phyloP scores from a whole-genome alignment of 352 stramenopile species.

The Globisporangium irregulare region DNA sequence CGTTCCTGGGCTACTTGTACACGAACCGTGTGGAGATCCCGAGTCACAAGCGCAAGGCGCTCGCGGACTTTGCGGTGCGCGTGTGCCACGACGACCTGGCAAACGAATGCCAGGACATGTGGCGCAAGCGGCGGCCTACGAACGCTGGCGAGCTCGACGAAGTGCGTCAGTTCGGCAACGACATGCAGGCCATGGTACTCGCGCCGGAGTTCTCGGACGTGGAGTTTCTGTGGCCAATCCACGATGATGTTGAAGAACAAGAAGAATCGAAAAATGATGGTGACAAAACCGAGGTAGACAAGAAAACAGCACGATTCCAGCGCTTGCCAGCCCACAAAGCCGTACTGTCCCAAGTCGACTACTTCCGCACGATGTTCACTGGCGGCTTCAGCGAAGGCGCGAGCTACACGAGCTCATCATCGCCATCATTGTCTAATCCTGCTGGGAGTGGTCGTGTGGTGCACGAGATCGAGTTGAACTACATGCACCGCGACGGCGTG shows the following conservation, averaged over 20 bases:
- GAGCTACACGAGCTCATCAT: conserved; percentile 9
- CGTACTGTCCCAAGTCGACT: conserved; percentile 70
- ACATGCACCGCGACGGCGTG: conserved; percentile 72
- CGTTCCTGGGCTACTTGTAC: conserved; percentile 72
- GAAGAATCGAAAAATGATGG: conserved; percentile 17
- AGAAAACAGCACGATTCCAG: conserved; percentile 19
- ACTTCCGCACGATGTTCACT: conserved; percentile 82
- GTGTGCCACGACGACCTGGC: conserved; percentile 53
- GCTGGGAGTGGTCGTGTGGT: not conserved
- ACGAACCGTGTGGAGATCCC: conserved; percentile 61
- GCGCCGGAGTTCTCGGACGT: conserved; percentile 52
- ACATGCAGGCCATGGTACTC: conserved; percentile 54
- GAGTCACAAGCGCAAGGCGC: conserved; percentile 54
- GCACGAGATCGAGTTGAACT: conserved; percentile 64
- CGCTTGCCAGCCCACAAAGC: conserved; percentile 65
- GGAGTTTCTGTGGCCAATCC: conserved; percentile 71
- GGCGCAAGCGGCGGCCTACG: conserved; percentile 34
- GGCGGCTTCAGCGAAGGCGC: conserved; percentile 77
- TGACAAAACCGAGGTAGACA: not conserved
- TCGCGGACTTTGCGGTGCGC: conserved; percentile 49
- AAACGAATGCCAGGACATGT: conserved; percentile 48
- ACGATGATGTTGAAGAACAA: conserved; percentile 17
- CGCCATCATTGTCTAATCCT: not conserved
- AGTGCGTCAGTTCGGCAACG: conserved; percentile 43
- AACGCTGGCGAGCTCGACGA: conserved; percentile 18